Conservation (phyloP, 148 eudicot genomes). For the Cornus kousa region DNA sequence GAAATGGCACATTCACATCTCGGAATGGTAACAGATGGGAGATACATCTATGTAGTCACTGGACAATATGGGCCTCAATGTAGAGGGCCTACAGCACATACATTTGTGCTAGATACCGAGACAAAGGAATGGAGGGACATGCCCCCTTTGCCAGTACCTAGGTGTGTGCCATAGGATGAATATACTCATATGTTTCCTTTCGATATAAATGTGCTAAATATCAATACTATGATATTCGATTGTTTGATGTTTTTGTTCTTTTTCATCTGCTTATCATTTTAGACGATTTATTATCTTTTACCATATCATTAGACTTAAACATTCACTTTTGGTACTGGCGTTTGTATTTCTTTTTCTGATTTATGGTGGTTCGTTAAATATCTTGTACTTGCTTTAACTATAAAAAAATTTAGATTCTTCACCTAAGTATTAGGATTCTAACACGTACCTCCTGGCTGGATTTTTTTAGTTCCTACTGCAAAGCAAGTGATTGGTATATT, state of each 20-base stretch:
- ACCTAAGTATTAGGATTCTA: neutral
- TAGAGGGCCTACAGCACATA: constrained; percentile 87
- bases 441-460: neutral
- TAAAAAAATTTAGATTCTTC: neutral
- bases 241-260: constrained; percentile 4
- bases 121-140: constrained; percentile 79
- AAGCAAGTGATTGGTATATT: neutral
- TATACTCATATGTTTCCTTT: neutral
- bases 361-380: neutral
- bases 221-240: neutral
- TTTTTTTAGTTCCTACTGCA: neutral
- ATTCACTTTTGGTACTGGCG: neutral
- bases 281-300: neutral
- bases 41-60: constrained; percentile 85
- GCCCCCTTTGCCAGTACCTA: constrained; percentile 86
- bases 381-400: neutral
- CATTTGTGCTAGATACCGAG: constrained; percentile 77
- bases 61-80: constrained; percentile 99
- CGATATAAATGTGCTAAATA: neutral
- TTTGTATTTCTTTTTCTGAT: neutral
- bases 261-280: neutral
- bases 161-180: constrained; percentile 43
- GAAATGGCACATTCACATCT: constrained; percentile 99
- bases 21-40: constrained; percentile 98
- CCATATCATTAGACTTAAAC: neutral